phyloP scores from a whole-genome alignment of 352 stramenopile species.

The Phytophthora meadii region DNA sequence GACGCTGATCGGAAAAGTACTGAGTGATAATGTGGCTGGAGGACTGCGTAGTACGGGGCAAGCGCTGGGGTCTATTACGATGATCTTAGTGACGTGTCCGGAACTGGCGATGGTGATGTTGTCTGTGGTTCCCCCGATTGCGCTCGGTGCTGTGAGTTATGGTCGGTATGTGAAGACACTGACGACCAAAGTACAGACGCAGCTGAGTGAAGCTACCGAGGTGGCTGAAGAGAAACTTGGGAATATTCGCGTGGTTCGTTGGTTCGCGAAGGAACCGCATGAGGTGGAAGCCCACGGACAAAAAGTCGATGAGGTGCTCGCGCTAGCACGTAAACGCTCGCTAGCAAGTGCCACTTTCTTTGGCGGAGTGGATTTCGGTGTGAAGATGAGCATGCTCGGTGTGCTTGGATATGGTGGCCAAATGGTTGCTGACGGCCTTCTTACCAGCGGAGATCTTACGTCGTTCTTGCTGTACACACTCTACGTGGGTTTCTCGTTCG shows the following conservation, averaged over 20 bases:
- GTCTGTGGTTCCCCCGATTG: constrained; percentile 91
- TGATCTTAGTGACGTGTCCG: constrained; percentile 93
- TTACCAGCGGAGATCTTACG: constrained; percentile 92
- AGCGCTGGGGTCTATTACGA: constrained; percentile 81
- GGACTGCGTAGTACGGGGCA: constrained; percentile 87
- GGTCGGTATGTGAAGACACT: constrained; percentile 88
- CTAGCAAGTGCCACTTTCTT: constrained; percentile 88
- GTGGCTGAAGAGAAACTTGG: constrained; percentile 94
- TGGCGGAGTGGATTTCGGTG: constrained; percentile 80
- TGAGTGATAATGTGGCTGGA: constrained; percentile 90
- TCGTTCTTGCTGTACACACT: constrained; percentile 95
- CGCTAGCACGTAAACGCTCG: constrained; percentile 71
- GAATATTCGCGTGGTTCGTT: constrained; percentile 93
- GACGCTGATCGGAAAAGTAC: constrained; percentile 91
- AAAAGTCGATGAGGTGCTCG: constrained; percentile 72
- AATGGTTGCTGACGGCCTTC: constrained; percentile 84
- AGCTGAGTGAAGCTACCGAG: constrained; percentile 91
- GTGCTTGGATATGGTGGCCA: constrained; percentile 93
- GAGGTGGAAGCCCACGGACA: constrained; percentile 66
- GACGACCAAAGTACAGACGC: constrained; percentile 90
- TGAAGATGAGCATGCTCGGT: constrained; percentile 91
- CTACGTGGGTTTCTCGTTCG: constrained; percentile 91
- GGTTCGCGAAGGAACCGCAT: constrained; percentile 85
- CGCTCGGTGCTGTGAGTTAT: constrained; percentile 88
- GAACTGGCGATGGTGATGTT: constrained; percentile 92